Conservation (phyloP, 2,329 filamentous ascomycete species). For the Cladosporium phlei region DNA sequence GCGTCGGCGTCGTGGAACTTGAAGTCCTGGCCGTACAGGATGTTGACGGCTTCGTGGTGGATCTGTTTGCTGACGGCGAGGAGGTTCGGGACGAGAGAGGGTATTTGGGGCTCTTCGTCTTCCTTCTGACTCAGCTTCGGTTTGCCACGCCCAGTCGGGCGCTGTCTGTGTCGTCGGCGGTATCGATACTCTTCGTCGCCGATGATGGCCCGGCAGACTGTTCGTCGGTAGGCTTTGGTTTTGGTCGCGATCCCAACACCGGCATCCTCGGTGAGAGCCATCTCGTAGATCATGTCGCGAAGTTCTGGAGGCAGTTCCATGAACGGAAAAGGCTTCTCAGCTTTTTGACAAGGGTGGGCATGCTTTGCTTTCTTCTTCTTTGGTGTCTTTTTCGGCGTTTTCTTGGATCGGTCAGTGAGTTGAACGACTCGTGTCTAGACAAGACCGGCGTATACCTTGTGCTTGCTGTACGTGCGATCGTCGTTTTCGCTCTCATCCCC, state of each 20-base stretch:
- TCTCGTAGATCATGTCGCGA: conserved; percentile 28
- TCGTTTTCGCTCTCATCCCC: conserved; percentile 1
- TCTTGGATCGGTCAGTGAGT: neutral
- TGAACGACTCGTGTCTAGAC: neutral
- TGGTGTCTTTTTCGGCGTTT: conserved; percentile 6
- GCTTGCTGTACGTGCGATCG: neutral
- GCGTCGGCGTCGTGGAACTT: conserved; percentile 24
- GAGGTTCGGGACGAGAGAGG: conserved; percentile 21
- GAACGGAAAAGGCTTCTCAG: conserved; percentile 25
- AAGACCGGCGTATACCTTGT: neutral
- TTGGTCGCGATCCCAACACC: conserved; percentile 19
- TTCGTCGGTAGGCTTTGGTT: conserved; percentile 22
- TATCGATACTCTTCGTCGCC: neutral
- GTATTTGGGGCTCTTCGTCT: no score
- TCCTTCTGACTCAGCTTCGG: no score
- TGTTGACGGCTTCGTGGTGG: conserved; percentile 21
- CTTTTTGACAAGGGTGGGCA: conserved; percentile 3
- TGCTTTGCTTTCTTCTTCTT: conserved; percentile 16
- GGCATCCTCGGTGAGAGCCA: conserved; percentile 22
- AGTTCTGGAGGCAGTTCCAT: conserved; percentile 22
- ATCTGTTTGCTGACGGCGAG: conserved; percentile 27
- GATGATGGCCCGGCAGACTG: conserved; percentile 18
- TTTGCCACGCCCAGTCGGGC: no score
- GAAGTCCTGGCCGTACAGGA: conserved; percentile 24
- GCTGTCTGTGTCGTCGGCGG: neutral